Evolutionary conservation across 2,329 filamentous ascomycete genomes (phyloP), one percentile per base, ranked within the genome.

Genomic region (Seiridium cupressi): DNA sequence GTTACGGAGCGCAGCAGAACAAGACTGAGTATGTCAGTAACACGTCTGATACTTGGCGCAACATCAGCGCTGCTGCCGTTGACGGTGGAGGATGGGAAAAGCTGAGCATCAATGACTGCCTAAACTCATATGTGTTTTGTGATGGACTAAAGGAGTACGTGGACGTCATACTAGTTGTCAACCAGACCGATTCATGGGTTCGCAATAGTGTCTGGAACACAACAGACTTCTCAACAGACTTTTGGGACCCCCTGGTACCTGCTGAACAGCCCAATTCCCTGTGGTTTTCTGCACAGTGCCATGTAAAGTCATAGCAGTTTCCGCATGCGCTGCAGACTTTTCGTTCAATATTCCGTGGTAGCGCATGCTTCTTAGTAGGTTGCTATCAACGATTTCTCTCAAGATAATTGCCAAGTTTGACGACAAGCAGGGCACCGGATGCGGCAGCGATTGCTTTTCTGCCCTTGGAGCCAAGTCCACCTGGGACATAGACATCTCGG

Each of bases 181-280:
- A 36, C 7, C 42, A 63, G n/a, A 60, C 66, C 9, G 59, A 38
- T 9, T 66, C 66, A 13, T 69, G 68, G 67, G 44, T 58, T 62
- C 42, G 59, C 1, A 1, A 44, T 5, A 18, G 66, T 2, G 64
- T 63, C 26, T 69, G 64, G 65, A 62, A 63, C 34, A 60, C 66
- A 2, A 47, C 4, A 10, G 51, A 61, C 3, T 62, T 59, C 11
- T 58, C 65, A 56, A 61, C 54, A 10, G 40, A 57, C 4, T 44
- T 62, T 2, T 69, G 64, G 65, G 44, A 61, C 44, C 48, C 40
- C 6, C 62, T 62, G 8, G 59, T 69, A 1, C 65, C 67, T 5
- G 13, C n/a, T 1, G 0, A 26, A 51, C 11, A 13, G 42, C 18
- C 42, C 42, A 44, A n/a, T 44, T 51, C 47, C 2, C 3, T 38